Percentiles rank a stretch among this genome's conserved stretches.
Evolutionary conservation across 176 grass and related monocot genomes (phyloP).

Genomic region (Thalia dealbata): DNA sequence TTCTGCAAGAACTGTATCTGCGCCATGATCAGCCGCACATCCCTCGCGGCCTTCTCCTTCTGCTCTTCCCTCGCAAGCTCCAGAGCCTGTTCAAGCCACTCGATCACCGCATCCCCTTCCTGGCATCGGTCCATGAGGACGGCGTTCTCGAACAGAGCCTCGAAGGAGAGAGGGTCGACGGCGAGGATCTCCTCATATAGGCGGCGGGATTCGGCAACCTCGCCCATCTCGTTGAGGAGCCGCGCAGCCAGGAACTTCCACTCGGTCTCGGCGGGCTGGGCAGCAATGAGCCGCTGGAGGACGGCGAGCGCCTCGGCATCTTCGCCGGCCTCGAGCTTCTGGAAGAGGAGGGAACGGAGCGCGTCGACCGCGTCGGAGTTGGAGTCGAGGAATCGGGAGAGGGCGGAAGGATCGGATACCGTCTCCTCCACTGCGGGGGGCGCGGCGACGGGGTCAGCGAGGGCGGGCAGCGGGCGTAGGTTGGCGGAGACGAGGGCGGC

Average conservation of each 20-base stretch:
- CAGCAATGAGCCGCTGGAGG: conserved; percentile 18
- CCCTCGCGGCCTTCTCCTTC: conserved; percentile 21
- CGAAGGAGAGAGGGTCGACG: conserved; percentile 28
- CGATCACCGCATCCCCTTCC: conserved; percentile 21
- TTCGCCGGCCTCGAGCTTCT: conserved; percentile 20
- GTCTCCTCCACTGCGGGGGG: conserved; percentile 15
- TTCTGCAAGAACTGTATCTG: conserved; percentile 55
- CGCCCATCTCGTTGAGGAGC: conserved; percentile 23
- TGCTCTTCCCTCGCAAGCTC: conserved; percentile 23
- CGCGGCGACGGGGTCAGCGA: conserved; percentile 1
- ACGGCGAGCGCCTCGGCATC: conserved; percentile 22
- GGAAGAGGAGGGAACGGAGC: conserved; percentile 17
- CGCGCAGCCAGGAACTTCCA: conserved; percentile 32
- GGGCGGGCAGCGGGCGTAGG: conserved; percentile 10
- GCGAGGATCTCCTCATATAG: conserved; percentile 33
- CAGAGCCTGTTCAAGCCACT: conserved; percentile 27
- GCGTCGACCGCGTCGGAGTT: conserved; percentile 8
- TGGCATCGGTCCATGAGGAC: conserved; percentile 31
- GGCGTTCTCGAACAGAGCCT: conserved; percentile 53
- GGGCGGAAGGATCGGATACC: not conserved
- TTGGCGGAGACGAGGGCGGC: conserved; percentile 34
- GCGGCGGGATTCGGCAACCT: conserved; percentile 16
- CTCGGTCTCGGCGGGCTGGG: conserved; percentile 15
- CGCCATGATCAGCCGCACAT: conserved; percentile 39
- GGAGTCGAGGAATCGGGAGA: conserved; percentile 24